A percentile compares a stretch with the other conserved stretches of the same genome.
These are phyloP conservation scores for Beauveria bassiana DNA, from an alignment of 2,329 filamentous ascomycete species.

Conservation along the genomic window DNA sequence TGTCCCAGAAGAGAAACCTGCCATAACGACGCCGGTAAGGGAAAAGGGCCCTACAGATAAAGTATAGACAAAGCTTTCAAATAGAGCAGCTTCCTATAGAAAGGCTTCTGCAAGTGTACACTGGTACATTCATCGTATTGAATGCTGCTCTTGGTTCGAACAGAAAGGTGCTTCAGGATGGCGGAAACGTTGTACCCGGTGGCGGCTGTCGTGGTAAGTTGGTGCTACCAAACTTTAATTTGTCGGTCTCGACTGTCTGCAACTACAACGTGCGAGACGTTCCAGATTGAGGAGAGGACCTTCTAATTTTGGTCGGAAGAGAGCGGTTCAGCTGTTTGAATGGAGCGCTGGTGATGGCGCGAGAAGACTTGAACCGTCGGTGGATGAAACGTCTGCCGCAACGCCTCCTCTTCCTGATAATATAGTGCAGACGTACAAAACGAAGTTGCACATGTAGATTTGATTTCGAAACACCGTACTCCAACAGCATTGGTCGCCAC, in stretches of 20 bases:
- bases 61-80: not conserved
- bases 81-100: not conserved
- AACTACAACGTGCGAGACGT: not conserved
- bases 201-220: not conserved
- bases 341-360: not conserved
- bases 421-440: not conserved
- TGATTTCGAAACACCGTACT: not conserved
- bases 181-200: not conserved
- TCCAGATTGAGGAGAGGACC: not conserved
- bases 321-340: not conserved
- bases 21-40: not conserved
- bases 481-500: not conserved
- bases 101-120: not conserved
- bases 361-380: not conserved
- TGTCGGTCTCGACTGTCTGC: not conserved
- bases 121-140: not conserved
- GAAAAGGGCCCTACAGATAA: not conserved
- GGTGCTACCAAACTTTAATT: not conserved
- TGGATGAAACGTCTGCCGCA: constrained; percentile 2
- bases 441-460: not conserved
- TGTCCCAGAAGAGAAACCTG: constrained; percentile 17
- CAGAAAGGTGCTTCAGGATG: too few species aligned
- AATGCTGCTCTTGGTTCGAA: not conserved
- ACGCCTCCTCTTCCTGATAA: not conserved
- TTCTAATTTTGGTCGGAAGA: not conserved